Base-by-base conservation (phyloP, 495 filamentous ascomycete genomes). In the Cairneyella variabilis region DNA sequence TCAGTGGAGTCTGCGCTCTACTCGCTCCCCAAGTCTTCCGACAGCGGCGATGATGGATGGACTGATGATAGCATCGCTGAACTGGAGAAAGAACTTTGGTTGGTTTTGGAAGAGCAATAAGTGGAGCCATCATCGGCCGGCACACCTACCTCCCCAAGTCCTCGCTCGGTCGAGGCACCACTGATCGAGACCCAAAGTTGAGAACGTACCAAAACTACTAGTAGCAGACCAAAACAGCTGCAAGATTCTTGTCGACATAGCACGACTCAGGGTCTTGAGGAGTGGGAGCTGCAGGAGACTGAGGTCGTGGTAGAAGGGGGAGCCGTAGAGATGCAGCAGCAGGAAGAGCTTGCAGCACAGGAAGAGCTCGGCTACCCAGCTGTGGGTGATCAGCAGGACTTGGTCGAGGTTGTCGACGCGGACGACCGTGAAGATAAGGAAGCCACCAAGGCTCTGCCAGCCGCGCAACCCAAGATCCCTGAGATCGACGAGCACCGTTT, bases 21-120 rank as follows among this genome's bases (percentile, higher is more conserved):
- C 42, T 40, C 36, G 34, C 34, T 40, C 34, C 34, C 48, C 14
- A 51, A 50, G 36, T n/a, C 30, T 56, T 30, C 53, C 34, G 30
- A 44, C 36, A 41, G 43, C 52, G 25, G 53, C 53, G 37, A 56
- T 50, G 26, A 56, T 56, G 37, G 54, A 46, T 57, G 48, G 53
- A 56, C 53, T 37, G 37, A 49, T 41, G 36, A 56, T 30, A 30
- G 42, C 14, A 42, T 50, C 9, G 53, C 45, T 56, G 34, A 56
- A 42, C 37, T 56, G 32, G 53, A 56, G 21, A 48, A 48, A 23
- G 52, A 54, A 54, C 43, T 54, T 14, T 28, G 42, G 41, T 40
- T 54, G 34, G 53, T 34, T 50, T 56, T 56, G 44, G 44, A 22
- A 56, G 46, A 56, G 34, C 28, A 55, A 36, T 45, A 49, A 45